phyloP scores from a whole-genome alignment of 2,329 filamentous ascomycete genomes.

The Drechmeria coniospora region DNA sequence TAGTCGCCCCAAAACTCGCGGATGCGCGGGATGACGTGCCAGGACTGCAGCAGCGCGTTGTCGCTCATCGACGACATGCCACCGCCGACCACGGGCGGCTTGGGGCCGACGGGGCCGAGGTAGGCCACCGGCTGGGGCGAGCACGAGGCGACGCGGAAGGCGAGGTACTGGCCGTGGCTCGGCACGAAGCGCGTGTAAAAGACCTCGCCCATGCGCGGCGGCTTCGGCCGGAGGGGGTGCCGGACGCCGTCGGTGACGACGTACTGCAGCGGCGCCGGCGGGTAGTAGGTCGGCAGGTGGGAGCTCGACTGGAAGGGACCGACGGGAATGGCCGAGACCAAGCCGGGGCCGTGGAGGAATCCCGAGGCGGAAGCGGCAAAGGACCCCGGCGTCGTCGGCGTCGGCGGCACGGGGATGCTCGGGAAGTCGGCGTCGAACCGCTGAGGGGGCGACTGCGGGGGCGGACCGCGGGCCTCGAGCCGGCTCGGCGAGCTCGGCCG shows the following conservation, averaged over 20 bases:
- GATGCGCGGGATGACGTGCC: conserved; percentile 81
- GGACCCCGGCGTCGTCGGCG: not conserved
- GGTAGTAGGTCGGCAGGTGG: conserved; percentile 82
- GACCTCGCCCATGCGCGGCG: conserved; percentile 75
- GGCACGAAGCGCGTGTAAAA: conserved; percentile 85
- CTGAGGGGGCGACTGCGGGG: conserved; percentile 4
- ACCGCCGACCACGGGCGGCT: too few relatives aligned
- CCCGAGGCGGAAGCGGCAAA: too few relatives aligned
- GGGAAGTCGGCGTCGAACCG: conserved; percentile 21
- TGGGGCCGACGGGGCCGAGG: conserved; percentile 38
- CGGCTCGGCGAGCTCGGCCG: conserved; percentile 35
- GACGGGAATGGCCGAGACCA: conserved; percentile 23
- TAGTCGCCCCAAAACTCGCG: conserved; percentile 68
- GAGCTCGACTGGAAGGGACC: conserved; percentile 71
- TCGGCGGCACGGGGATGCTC: conserved; percentile 21
- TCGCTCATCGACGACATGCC: conserved; percentile 34
- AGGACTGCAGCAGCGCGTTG: conserved; percentile 53
- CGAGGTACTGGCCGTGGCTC: conserved; percentile 68
- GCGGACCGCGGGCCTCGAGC: conserved; percentile 11
- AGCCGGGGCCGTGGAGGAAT: conserved; percentile 6
- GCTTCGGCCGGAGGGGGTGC: conserved; percentile 77
- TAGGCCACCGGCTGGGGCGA: conserved; percentile 49
- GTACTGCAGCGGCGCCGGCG: conserved; percentile 69
- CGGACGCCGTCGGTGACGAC: conserved; percentile 62
- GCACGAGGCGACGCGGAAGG: conserved; percentile 69